Percentiles rank a stretch among this genome's conserved stretches.
Evolutionary conservation across 2,329 filamentous ascomycete genomes (phyloP).

Genomic region (Helicocarpus griseus): DNA sequence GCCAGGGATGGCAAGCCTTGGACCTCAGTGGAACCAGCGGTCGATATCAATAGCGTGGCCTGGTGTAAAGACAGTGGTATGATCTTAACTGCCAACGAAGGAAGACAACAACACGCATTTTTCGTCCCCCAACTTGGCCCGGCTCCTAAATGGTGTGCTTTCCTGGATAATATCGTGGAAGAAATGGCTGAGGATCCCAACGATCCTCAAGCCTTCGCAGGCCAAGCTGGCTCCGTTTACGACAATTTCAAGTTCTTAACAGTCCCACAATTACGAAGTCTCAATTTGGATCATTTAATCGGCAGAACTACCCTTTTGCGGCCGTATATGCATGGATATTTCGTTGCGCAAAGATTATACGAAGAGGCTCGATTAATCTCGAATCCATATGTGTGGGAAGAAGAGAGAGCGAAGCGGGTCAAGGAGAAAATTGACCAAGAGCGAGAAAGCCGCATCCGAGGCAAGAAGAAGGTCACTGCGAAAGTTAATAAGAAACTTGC

Average conservation of each 20-base stretch:
- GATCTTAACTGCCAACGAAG: constrained; percentile 94
- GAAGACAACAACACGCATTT: constrained; percentile 87
- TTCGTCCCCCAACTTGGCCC: constrained; percentile 90
- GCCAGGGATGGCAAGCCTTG: constrained; percentile 72
- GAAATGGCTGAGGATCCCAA: constrained; percentile 84
- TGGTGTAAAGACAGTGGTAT: constrained; percentile 91
- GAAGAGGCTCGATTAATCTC: constrained; percentile 89
- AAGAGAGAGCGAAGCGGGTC: constrained; percentile 81
- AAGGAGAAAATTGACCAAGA: constrained; percentile 96
- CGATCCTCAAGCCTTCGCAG: constrained; percentile 47
- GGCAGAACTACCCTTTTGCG: constrained; percentile 81
- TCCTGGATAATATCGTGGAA: constrained; percentile 94
- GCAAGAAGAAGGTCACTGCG: constrained; percentile 77
- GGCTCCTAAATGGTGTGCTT: constrained; percentile 89
- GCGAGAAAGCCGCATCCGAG: constrained; percentile 85
- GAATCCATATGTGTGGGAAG: constrained; percentile 88
- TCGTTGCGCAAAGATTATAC: constrained; percentile 89
- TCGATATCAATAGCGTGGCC: constrained; percentile 89
- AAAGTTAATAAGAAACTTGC: constrained; percentile 74
- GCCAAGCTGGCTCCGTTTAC: constrained; percentile 63
- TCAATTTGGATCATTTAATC: constrained; percentile 81
- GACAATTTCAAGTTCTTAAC: constrained; percentile 99
- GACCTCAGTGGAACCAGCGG: constrained; percentile 90
- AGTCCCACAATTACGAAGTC: constrained; percentile 68
- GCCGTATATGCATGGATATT: constrained; percentile 99